Evolutionary conservation across 257 asterid species (phyloP), one percentile per base, ranked within the genome.

Genomic region (Echium plantagineum): DNA sequence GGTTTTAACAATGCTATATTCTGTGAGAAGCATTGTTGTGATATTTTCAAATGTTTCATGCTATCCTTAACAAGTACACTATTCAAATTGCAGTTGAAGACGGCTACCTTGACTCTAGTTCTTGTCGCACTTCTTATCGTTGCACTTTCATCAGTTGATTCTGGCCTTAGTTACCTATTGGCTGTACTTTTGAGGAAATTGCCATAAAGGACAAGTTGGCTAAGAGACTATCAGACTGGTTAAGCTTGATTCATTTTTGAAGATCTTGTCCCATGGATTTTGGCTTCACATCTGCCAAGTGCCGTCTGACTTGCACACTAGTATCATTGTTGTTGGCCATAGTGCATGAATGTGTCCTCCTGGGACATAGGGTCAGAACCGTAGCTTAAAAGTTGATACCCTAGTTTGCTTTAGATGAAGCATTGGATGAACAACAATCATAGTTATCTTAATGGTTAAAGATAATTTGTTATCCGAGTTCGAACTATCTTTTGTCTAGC

Each of bases 61-160:
- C 26, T 24, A 24, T 24, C 26, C 26, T 24, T 24, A 3, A 24
- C 3, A 24, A 24, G 26, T 24, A 24, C 26, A 24, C 46, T 49
- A 19, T 62, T 69, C 4, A 68, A 69, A 57, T 19, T 69, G 80
- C 95, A 90, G 98, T 81, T 90, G 73, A 87, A 85, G 80, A 90
- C 95, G 1, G 95, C 97, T n/a, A 75, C 76, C 28, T 72, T 90
- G 74, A 88, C 96, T 52, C 97, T 90, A 20, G 77, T 77, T 66
- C 90, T 87, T 2, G 96, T 87, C 59, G 98, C 85, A 15, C 28
- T 83, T 80, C 87, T 90, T 19, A 82, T 90, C 38, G 72, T 90
- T 62, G 87, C 91, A 55, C 80, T 90, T 60, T 66, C 89, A 15
- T 77, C 96, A 0, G 88, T 90, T 16, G 98, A 90, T 66, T 85